Conservation (phyloP, 1,284 basidiomycete genomes). For the Leccinum pachyderme region DNA sequence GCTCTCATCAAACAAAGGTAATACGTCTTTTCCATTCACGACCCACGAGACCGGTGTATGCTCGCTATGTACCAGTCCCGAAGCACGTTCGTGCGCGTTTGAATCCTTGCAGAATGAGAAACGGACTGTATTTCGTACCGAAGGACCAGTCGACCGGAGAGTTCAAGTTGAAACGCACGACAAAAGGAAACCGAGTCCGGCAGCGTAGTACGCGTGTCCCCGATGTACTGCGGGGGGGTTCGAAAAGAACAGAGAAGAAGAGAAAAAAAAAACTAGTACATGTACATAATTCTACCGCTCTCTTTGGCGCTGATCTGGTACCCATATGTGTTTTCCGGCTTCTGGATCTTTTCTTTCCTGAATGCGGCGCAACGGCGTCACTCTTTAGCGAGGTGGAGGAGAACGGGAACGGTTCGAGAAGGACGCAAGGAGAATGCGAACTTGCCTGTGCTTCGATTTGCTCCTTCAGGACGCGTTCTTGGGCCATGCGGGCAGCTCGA, state of each 20-base stretch:
- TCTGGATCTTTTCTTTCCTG: slow-evolving; percentile 41
- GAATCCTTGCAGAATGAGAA: neutral
- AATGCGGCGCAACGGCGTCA: slow-evolving; percentile 7
- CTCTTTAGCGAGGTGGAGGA: neutral
- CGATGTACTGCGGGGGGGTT: neutral
- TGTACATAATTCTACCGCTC: slow-evolving; percentile 1
- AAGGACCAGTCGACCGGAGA: neutral
- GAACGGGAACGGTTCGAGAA: slow-evolving; percentile 1
- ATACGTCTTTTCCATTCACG: too few relatives aligned
- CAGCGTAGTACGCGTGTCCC: neutral
- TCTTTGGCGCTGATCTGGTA: slow-evolving; percentile 27
- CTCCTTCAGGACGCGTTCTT: slow-evolving; percentile 53
- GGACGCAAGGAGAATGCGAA: slow-evolving; percentile 7
- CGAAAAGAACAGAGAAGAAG: neutral
- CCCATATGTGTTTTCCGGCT: slow-evolving; percentile 52
- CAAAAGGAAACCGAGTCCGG: slow-evolving; percentile 1
- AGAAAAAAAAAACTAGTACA: neutral
- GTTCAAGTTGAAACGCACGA: neutral
- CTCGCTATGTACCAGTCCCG: neutral
- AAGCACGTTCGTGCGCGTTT: neutral
- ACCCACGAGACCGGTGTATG: neutral
- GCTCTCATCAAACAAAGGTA: neutral
- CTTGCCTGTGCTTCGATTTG: slow-evolving; percentile 57
- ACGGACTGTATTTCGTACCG: neutral
- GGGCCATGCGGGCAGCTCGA: slow-evolving; percentile 52